phyloP scores from a whole-genome alignment of 352 stramenopile genomes.

The Globisporangium takayamanum region DNA sequence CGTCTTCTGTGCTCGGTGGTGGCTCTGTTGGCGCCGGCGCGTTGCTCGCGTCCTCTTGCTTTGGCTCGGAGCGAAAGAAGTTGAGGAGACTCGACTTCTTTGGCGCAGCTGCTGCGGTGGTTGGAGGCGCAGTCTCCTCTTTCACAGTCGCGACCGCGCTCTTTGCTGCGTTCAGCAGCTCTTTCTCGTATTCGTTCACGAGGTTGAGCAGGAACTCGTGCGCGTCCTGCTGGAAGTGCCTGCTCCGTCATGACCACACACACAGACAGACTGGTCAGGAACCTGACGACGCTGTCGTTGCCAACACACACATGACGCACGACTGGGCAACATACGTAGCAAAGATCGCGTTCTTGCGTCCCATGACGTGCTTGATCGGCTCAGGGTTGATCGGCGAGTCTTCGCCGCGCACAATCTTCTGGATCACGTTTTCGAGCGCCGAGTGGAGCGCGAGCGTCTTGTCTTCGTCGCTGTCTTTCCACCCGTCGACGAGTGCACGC shows the following conservation, averaged over 20 bases:
- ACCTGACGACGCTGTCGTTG: not conserved
- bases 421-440: constrained; percentile 47
- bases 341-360: constrained; percentile 71
- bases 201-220: constrained; percentile 85
- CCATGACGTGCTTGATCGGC: constrained; percentile 72
- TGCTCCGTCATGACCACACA: constrained; percentile 15
- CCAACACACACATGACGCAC: not conserved
- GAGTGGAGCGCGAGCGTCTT: constrained; percentile 56
- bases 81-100: constrained; percentile 50
- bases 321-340: constrained; percentile 50
- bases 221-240: constrained; percentile 80
- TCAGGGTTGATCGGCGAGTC: constrained; percentile 73
- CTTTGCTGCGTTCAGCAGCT: constrained; percentile 50
- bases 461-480: constrained; percentile 36
- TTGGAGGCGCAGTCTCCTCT: constrained; percentile 9
- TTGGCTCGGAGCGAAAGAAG: constrained; percentile 45
- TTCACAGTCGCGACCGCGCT: constrained; percentile 12
- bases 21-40: constrained; percentile 9
- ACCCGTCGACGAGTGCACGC: constrained; percentile 35
- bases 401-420: constrained; percentile 53
- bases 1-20: constrained; percentile 16
- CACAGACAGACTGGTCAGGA: not conserved
- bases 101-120: constrained; percentile 15
- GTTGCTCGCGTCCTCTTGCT: constrained; percentile 8
- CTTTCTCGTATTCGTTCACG: constrained; percentile 81